Base-by-base conservation (phyloP, 1,139 yeast species). In the Yamadazyma friedrichii region DNA sequence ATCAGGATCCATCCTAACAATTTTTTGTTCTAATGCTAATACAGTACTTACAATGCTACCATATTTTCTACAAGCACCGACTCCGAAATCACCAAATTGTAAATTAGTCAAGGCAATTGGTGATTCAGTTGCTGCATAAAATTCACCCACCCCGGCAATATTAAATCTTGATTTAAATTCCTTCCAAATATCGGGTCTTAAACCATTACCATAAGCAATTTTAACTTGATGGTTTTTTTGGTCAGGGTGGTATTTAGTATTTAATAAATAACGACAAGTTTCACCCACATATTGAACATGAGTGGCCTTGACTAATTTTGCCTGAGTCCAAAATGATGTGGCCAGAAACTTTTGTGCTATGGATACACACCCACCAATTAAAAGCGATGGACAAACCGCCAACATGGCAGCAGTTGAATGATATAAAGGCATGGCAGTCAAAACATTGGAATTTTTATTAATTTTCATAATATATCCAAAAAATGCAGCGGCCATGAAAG, bases 231-330 rank as follows among this genome's bases (percentile, higher is more conserved):
- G 97, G 34, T 64, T 63, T 31, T 67, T 63, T 57, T 91, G 96
- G 58, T 87, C 91, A 9, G 80, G 76, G 38, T 74, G 82, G 8
- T 64, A 64, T 35, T 84, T 82, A 2, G 93, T 74, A 50, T 84
- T 81, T 47, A 87, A 65, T 47, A 91, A 71, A 59, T 89, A 93
- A 42, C 98, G 78, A 61, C 98, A 88, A 33, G 89, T 91, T 63
- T 93, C 98, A 17, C 98, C 98, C 12, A 93, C 98, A 53, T 91
- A 91, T 64, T 91, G 97, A 42, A 88, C 76, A 49, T 87, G 88
- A 8, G 95, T 86, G 3, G 96, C 87, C 1, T 73, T 65, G 22
- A 82, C 64, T 32, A 87, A 58, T 52, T 74, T 82, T 5, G 87
- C 94, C 61, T 91, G 96, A 17, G 93, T 84, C 98, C 98, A 91